These are phyloP conservation scores for Lactarius indigo DNA, from an alignment of 768 basidiomycete species.

Conservation along the genomic window DNA sequence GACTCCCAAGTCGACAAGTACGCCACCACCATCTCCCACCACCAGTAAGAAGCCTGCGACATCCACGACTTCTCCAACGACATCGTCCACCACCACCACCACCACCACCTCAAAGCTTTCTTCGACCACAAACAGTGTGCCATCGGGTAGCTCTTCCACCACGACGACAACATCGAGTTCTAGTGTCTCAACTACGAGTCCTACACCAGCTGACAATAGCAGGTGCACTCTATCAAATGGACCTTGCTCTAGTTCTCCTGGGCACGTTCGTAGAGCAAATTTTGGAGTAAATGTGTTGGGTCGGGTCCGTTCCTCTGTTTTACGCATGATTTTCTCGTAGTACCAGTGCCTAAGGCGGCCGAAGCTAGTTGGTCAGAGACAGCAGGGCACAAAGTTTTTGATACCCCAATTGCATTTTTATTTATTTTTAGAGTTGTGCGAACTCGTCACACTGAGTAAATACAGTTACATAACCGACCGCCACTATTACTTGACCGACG, in stretches of 20 bases:
- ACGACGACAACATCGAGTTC: neutral
- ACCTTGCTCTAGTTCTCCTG: neutral
- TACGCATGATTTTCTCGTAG: neutral
- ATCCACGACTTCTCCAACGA: neutral
- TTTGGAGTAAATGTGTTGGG: neutral
- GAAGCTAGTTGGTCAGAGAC: neutral
- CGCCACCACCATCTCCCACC: neutral
- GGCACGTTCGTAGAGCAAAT: neutral
- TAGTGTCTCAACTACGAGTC: neutral
- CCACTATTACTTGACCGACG: neutral
- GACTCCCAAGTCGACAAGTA: neutral
- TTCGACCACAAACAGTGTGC: neutral
- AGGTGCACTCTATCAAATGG: neutral
- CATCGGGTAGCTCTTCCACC: neutral
- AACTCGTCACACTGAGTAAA: no score
- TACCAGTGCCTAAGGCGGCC: neutral
- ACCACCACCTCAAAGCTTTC: neutral
- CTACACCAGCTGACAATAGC: neutral
- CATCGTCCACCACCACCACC: neutral
- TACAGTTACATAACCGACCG: neutral
- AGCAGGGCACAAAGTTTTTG: neutral
- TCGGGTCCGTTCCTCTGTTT: neutral
- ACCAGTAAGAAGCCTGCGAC: neutral
- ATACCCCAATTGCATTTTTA: neutral
- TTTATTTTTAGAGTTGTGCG: neutral